Percentiles rank a stretch among this genome's conserved stretches.
Evolutionary conservation across 2,329 filamentous ascomycete species (phyloP).

Genomic region (Akanthomyces uredinophilus): DNA sequence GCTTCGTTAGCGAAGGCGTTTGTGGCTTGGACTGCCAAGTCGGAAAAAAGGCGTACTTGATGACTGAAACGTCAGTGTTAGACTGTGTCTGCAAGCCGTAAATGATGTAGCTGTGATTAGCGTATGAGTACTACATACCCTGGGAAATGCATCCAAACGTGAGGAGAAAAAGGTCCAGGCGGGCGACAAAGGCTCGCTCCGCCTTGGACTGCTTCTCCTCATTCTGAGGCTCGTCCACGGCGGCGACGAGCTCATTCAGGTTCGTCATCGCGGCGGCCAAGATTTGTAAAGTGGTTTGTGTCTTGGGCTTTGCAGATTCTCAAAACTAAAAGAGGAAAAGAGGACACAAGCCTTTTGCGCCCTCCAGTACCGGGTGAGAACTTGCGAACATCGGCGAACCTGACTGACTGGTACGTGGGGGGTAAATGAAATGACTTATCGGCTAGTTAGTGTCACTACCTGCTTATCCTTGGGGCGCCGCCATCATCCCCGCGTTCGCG

Average conservation of each 20-base stretch:
- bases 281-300: too few relatives aligned
- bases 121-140: background rate
- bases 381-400: too few relatives aligned
- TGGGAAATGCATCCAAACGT: slow-evolving; percentile 20
- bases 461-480: background rate
- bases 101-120: too few relatives aligned
- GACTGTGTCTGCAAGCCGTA: background rate
- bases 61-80: slow-evolving; percentile 14
- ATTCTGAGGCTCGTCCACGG: slow-evolving; percentile 7
- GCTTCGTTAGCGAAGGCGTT: background rate
- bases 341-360: background rate
- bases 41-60: slow-evolving; percentile 14
- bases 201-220: slow-evolving; percentile 8
- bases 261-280: slow-evolving; percentile 1
- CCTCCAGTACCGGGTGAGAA: background rate
- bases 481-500: background rate
- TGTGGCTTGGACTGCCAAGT: background rate
- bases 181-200: slow-evolving; percentile 11
- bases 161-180: slow-evolving; percentile 18
- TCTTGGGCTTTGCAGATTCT: too few relatives aligned
- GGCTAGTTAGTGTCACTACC: background rate
- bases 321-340: too few relatives aligned
- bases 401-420: background rate
- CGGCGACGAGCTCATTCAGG: slow-evolving; percentile 1
- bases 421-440: background rate